Evolutionary conservation across 768 basidiomycete species (phyloP).

Genomic region (Podaxis rugospora): DNA sequence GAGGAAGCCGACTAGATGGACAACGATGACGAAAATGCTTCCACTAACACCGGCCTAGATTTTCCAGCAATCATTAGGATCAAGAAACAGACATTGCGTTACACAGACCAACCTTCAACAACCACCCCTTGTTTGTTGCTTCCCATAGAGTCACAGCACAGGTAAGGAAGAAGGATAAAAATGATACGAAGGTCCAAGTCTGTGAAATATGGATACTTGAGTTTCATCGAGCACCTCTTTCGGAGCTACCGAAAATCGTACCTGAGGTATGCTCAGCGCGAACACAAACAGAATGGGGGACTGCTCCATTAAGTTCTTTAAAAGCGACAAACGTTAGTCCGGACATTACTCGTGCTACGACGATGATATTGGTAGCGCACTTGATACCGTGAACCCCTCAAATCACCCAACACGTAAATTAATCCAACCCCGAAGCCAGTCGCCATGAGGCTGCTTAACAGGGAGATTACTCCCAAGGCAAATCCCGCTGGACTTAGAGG

Average conservation of each 20-base stretch:
- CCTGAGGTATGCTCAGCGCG: conserved; percentile 10
- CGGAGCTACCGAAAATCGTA: not conserved
- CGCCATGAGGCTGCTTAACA: conserved; percentile 12
- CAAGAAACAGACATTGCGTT: not conserved
- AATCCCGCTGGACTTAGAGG: conserved; percentile 3
- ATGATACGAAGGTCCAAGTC: conserved; percentile 11
- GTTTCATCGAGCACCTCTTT: not conserved
- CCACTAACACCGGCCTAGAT: not conserved
- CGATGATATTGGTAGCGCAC: not conserved
- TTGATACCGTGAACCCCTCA: conserved; percentile 8
- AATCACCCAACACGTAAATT: conserved; percentile 12
- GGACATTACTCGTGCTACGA: not conserved
- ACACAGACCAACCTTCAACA: conserved; percentile 3
- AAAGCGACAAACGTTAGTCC: not conserved
- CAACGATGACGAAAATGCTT: not conserved
- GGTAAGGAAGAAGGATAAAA: conserved; percentile 7
- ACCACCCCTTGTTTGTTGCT: conserved; percentile 1
- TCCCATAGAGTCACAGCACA: conserved; percentile 8
- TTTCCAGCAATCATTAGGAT: not conserved
- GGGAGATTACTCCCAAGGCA: conserved; percentile 7
- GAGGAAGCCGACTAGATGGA: conserved; percentile 6
- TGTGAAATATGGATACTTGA: not conserved
- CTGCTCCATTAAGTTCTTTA: conserved; percentile 4
- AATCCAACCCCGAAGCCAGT: conserved; percentile 13
- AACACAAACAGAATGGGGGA: conserved; percentile 7